Base-by-base conservation (phyloP, 23 red algal species). In the Chondrus crispus region DNA sequence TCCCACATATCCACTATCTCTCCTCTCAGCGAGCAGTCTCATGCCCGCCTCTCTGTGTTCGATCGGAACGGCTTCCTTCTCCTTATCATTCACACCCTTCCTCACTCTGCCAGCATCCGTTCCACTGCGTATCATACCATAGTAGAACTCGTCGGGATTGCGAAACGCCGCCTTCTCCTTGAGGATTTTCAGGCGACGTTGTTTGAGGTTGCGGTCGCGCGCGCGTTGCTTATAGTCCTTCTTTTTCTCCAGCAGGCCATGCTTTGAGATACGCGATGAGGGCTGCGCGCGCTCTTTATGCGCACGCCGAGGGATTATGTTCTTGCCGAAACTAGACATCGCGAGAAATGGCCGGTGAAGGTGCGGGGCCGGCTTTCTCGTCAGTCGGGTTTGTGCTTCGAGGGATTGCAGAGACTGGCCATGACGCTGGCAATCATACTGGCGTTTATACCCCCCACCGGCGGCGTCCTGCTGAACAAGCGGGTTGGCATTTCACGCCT, bases 121-220 rank as follows among this genome's bases (percentile, higher is more conserved):
- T 19, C 33, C 28, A 1, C 38, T 43, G 38, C 47, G 78, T 5
- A 94, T 90, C 97, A 98, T 98, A 3, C 62, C 75, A 62, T 85
- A 83, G 85, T 98, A 98, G 60, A 96, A 98, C 79, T 98, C 97
- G 71, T 98, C 97, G 18, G 97, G 97, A 47, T 98, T 98, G 46
- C 94, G 91, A 63, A 95, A 87, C 35, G 85, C 71, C 5, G 97
- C 93, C 55, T 95, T 93, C 54, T 98, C 93, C 2, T 69, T 50
- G 44, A 98, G 81, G 33, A 90, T 47, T 62, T 91, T 89, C 11
- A 95, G 40, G 9, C 93, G 91, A 11, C 53, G 22, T 32, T 93
- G 76, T 80, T 95, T 98, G 39, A 47, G 55, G 46, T 95, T 93
- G 54, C 87, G 93, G 40, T 94, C 85, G 24, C 70, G 68, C 2